A percentile compares a stretch with the other conserved stretches of the same genome.
Conservation (phyloP, 192 early-diverging fungal genomes). For the Entomortierella parvispora region DNA sequence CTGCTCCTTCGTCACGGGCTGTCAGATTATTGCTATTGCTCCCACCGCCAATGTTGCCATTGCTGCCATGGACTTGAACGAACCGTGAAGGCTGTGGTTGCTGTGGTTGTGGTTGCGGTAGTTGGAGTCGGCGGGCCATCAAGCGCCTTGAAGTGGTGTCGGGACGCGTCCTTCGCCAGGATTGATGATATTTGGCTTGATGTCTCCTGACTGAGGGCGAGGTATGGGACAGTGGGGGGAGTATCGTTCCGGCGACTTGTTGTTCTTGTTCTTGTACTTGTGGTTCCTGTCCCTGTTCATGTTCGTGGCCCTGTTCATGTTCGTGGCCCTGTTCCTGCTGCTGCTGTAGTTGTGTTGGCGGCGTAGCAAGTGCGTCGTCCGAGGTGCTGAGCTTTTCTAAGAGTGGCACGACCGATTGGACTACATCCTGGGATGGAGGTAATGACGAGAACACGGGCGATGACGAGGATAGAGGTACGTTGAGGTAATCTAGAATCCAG, state of each 20-base stretch:
- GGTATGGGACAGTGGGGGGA: background rate
- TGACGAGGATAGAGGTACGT: background rate
- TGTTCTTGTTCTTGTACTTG: background rate
- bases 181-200: background rate
- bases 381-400: constrained; percentile 16
- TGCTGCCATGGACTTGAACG: background rate
- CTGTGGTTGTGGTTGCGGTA: constrained; percentile 5
- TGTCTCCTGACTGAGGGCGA: background rate
- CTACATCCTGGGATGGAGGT: too few relatives aligned
- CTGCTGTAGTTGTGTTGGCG: background rate
- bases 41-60: background rate
- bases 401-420: constrained; percentile 2
- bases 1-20: background rate
- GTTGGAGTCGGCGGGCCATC: background rate
- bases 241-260: background rate
- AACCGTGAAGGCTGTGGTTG: background rate
- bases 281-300: background rate
- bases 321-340: background rate
- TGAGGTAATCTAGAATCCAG: background rate
- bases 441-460: background rate
- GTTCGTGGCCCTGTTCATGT: too few relatives aligned
- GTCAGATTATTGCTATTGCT: background rate
- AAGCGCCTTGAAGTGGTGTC: background rate
- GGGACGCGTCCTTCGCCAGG: constrained; percentile 4
- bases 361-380: too few relatives aligned